Percentiles rank a stretch among this genome's conserved stretches.
Evolutionary conservation across 306 rosid species (phyloP).

Genomic region (Glycine soja): DNA sequence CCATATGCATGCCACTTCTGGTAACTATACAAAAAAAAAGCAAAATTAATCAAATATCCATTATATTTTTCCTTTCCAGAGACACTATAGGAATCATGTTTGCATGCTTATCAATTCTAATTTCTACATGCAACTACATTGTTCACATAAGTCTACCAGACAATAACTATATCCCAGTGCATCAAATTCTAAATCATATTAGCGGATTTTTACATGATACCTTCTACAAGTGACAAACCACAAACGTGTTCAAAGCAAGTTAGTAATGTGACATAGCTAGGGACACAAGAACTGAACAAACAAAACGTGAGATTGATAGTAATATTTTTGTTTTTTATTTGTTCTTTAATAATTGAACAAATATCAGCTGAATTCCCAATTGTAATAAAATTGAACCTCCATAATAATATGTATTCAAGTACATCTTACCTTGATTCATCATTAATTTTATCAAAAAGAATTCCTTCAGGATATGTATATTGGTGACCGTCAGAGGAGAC

Average conservation of each 20-base stretch:
- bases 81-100: neutral
- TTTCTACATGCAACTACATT: neutral
- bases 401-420: neutral
- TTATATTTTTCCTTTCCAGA: neutral
- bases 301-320: conserved; percentile 6
- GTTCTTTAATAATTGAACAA: neutral
- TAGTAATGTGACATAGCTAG: neutral
- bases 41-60: conserved; percentile 6
- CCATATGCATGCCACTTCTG: conserved; percentile 70
- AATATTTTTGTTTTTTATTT: neutral
- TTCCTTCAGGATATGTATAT: conserved; percentile 72
- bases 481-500: conserved; percentile 81
- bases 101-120: conserved; percentile 6
- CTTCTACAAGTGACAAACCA: neutral
- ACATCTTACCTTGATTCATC: conserved; percentile 69
- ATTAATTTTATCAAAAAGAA: conserved; percentile 66
- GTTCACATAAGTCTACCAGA: neutral
- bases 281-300: neutral
- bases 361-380: neutral
- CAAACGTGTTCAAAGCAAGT: neutral
- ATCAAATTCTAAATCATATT: neutral
- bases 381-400: neutral
- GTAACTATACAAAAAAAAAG: conserved; percentile 57
- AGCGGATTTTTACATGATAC: neutral
- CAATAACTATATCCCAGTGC: neutral